A percentile compares a stretch with the other conserved stretches of the same genome.
These are phyloP conservation scores for Debaryomyces robertsiae DNA, from an alignment of 1,139 yeast species.

Conservation along the genomic window DNA sequence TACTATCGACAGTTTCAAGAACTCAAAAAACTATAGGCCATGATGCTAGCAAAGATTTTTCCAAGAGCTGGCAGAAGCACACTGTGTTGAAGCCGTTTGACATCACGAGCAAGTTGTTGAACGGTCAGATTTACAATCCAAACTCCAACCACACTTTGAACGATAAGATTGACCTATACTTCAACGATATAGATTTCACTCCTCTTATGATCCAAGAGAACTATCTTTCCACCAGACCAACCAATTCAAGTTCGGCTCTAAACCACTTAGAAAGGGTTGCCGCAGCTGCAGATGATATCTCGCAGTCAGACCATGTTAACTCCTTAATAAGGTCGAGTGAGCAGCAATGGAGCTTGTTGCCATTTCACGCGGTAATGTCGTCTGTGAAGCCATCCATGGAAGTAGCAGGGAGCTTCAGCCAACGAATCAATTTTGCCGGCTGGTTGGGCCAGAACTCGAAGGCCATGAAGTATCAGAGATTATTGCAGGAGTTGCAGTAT, in stretches of 20 bases:
- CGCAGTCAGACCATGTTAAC: slow-evolving; percentile 80
- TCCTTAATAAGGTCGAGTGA: slow-evolving; percentile 83
- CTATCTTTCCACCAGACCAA: slow-evolving; percentile 69
- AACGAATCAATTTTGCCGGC: slow-evolving; percentile 75
- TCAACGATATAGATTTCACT: slow-evolving; percentile 92
- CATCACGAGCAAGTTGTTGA: slow-evolving; percentile 70
- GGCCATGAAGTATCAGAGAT: slow-evolving; percentile 71
- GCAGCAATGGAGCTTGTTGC: slow-evolving; percentile 95
- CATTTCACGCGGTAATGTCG: slow-evolving; percentile 88
- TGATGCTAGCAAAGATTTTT: slow-evolving; percentile 51
- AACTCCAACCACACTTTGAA: slow-evolving; percentile 59
- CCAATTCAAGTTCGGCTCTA: slow-evolving; percentile 33
- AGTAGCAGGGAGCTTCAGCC: slow-evolving; percentile 71
- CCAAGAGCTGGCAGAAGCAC: slow-evolving; percentile 84
- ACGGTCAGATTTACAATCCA: slow-evolving; percentile 61
- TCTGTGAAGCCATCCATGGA: slow-evolving; percentile 78
- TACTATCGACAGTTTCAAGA: slow-evolving; percentile 80
- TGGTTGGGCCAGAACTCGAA: slow-evolving; percentile 95
- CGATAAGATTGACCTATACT: slow-evolving; percentile 86
- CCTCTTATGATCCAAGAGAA: slow-evolving; percentile 98
- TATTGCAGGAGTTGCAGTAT: slow-evolving; percentile 85
- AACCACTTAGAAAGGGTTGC: slow-evolving; percentile 67
- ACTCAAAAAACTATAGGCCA: slow-evolving; percentile 65
- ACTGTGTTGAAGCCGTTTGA: slow-evolving; percentile 93
- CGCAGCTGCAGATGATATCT: slow-evolving; percentile 82